phyloP scores from a whole-genome alignment of 1,139 yeast genomes.

The Blastobotrys proliferans region DNA sequence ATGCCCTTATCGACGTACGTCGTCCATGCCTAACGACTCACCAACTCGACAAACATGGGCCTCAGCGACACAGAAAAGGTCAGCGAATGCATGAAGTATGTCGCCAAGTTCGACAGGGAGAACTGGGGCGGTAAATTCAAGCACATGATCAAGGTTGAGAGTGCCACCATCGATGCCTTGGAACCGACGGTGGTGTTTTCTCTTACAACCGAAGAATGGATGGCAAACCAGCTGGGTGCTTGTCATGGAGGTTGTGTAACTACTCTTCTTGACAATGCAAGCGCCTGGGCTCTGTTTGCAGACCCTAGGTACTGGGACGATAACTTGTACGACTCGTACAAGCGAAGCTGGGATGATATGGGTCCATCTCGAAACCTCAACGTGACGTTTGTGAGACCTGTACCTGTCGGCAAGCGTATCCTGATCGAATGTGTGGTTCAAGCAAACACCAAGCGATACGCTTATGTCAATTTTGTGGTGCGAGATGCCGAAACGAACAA shows the following conservation, averaged over 20 bases:
- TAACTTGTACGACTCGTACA: constrained; percentile 13
- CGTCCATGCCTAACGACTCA: no score
- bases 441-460: constrained; percentile 28
- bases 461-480: constrained; percentile 23
- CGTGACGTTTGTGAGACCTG: constrained; percentile 30
- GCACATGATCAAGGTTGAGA: background rate
- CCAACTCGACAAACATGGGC: background rate
- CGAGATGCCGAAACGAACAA: constrained; percentile 21
- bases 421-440: constrained; percentile 24
- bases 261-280: constrained; percentile 29
- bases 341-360: constrained; percentile 17
- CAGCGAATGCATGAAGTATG: constrained; percentile 1
- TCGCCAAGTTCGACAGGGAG: background rate
- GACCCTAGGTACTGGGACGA: constrained; percentile 29
- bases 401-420: constrained; percentile 27
- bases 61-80: constrained; percentile 5
- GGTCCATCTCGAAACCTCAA: constrained; percentile 31
- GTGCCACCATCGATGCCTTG: constrained; percentile 3
- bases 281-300: constrained; percentile 27
- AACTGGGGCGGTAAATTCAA: constrained; percentile 3
- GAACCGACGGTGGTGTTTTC: constrained; percentile 7
- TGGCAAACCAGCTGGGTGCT: constrained; percentile 17
- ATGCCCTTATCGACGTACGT: no score
- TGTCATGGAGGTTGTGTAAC: constrained; percentile 37
- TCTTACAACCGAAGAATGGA: constrained; percentile 9